Percentiles rank a stretch among this genome's conserved stretches.
phyloP scores from a whole-genome alignment of 1,139 yeast species.

The Yamadazyma trypodendri region DNA sequence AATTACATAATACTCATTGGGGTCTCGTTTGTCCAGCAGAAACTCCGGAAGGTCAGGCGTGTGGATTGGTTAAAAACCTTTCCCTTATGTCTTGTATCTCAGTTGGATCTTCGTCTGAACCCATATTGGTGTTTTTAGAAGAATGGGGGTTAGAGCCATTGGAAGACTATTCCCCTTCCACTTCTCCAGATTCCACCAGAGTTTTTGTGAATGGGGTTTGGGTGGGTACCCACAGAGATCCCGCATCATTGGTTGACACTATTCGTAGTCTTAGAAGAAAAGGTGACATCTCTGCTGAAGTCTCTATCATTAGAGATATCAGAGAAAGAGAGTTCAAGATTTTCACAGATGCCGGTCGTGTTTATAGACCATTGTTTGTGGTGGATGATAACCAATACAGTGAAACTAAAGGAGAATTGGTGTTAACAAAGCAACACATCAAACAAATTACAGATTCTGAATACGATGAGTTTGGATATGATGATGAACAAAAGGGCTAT shows the following conservation, averaged over 20 bases:
- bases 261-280: conserved; percentile 90
- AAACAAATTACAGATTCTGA: conserved; percentile 67
- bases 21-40: conserved; percentile 99
- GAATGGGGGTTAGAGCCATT: conserved; percentile 99
- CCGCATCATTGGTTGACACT: conserved; percentile 85
- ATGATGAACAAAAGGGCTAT: conserved; percentile 53
- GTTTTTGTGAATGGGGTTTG: conserved; percentile 98
- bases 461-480: conserved; percentile 59
- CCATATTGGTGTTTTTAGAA: conserved; percentile 86
- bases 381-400: conserved; percentile 84
- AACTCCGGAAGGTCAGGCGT: conserved; percentile 99
- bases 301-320: conserved; percentile 92
- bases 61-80: conserved; percentile 96
- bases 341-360: conserved; percentile 98
- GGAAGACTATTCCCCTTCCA: conserved; percentile 93
- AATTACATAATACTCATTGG: conserved; percentile 98
- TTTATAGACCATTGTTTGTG: conserved; percentile 88
- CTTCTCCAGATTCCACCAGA: conserved; percentile 87
- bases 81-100: conserved; percentile 97
- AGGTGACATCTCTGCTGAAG: conserved; percentile 96
- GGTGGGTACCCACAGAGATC: conserved; percentile 98
- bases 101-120: conserved; percentile 96
- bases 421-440: conserved; percentile 81
- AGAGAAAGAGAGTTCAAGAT: conserved; percentile 94
- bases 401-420: conserved; percentile 74